Base-by-base conservation (phyloP, 2,329 filamentous ascomycete genomes). In the Parafenestella ontariensis region DNA sequence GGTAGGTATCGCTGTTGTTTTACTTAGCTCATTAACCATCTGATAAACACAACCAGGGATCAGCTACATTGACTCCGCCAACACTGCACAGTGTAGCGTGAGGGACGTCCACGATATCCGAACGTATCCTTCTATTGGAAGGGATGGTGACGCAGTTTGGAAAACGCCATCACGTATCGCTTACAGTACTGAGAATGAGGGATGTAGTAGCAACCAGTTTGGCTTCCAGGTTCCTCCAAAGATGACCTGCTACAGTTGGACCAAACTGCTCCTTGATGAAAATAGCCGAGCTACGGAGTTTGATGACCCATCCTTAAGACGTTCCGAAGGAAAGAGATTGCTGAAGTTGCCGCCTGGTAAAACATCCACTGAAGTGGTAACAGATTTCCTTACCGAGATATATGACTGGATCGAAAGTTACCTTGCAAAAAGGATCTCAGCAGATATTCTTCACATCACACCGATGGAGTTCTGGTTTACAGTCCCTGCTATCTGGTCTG, bases 321-420 rank as follows among this genome's bases (percentile, higher is more conserved):
- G 53, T 1, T 10, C 52, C 3, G 44, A 44, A 24, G 57, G 46
- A 5, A 21, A 33, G 1, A 57, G 59, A 13, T 44, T 61, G 37
- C 15, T 60, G 28, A 45, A 42, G 31, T 23, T 58, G 5, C 59
- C 59, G 5, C 17, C 4, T 6, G 26, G 37, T 3, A 62, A 58
- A 33, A 46, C 20, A 1, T 48, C 59, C 0, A 17, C 36, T 11
- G 37, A 58, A 1, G 57, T 63, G 3, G 56, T 45, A 8, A 24
- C 31, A 11, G 58, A 60, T 29, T 63, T 47, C 9, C 28, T 63
- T 7, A 28, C 67, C 62, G 3, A 64, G 63, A 41, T 51, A 40
- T 18, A 53, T 55, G 2, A 71, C 65, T 13, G 54, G 52, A 23
- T 23, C 42, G 1, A 63, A 63, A 5, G 64, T 62, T 15, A 34